Conservation (phyloP, 768 basidiomycete genomes). For the Boletus eberwhitei region DNA sequence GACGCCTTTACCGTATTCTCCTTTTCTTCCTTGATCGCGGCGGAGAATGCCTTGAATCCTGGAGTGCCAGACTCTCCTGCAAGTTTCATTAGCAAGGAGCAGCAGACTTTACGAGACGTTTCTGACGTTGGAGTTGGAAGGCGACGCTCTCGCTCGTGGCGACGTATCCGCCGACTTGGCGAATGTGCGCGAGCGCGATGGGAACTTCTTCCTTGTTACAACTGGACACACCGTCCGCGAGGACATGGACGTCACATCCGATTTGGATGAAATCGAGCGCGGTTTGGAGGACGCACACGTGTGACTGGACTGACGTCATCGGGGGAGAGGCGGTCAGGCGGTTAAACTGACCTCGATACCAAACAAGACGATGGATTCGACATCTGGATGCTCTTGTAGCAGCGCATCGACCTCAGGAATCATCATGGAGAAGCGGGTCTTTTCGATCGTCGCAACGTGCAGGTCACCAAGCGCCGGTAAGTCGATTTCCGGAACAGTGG, state of each 20-base stretch:
- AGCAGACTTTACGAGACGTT: conserved; percentile 6
- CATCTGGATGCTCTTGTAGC: conserved; percentile 43
- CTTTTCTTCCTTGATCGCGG: conserved; percentile 76
- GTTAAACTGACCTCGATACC: conserved; percentile 75
- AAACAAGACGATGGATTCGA: conserved; percentile 68
- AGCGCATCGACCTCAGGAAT: conserved; percentile 59
- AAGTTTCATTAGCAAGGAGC: conserved; percentile 12
- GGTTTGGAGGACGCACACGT: conserved; percentile 88
- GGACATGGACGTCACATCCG: conserved; percentile 57
- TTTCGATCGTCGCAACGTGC: conserved; percentile 62
- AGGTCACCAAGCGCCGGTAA: conserved; percentile 51
- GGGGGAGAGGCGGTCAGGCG: background rate
- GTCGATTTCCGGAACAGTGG: conserved; percentile 61
- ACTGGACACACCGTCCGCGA: conserved; percentile 84
- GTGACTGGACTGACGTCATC: conserved; percentile 51
- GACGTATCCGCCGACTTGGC: conserved; percentile 70
- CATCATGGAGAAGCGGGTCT: conserved; percentile 85
- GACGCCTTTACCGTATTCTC: conserved; percentile 47
- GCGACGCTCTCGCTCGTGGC: conserved; percentile 79
- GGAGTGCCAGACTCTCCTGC: conserved; percentile 58
- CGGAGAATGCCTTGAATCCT: conserved; percentile 69
- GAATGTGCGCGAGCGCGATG: conserved; percentile 65
- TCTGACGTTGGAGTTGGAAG: conserved; percentile 69
- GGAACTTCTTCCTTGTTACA: conserved; percentile 79
- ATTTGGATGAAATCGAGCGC: conserved; percentile 59